Base-by-base conservation (phyloP, 805 yeast species). In the Pichia gijzeniarum region DNA sequence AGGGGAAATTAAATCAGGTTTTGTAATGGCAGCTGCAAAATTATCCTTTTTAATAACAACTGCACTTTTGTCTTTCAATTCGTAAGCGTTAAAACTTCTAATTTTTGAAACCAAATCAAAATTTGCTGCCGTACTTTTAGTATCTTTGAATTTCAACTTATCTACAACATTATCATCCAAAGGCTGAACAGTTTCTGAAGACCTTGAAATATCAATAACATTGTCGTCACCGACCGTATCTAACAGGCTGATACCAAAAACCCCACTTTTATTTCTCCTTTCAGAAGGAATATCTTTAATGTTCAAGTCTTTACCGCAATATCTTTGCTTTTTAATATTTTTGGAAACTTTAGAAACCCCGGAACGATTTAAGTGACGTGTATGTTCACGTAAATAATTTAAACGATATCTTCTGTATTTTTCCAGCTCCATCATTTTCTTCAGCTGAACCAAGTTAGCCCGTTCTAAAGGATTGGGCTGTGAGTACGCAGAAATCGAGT, bases 341-440 rank as follows among this genome's bases (percentile, higher is more conserved):
- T 50, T 32, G 14, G 45, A 16, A 21, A 48, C 33, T 34, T 51
- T 40, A 25, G 41, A 16, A 19, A 43, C 35, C 12, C 44, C 40
- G 8, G 44, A 32, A 8, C 41, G 40, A 16, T 42, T 54, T 3
- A 63, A 43, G 44, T 63, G 59, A 35, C 55, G 49, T 6, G 64
- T 59, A 41, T 61, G 63, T 30, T 58, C 57, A 62, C 52, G 65
- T 65, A 45, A 62, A 71, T 58, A 76, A 55, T 63, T 56, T 67
- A 43, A 63, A 67, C 69, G 71, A 66, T 77, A 55, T 64, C 60
- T 72, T 67, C 61, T 75, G 65, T 62, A 71, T 64, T 56, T 71
- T 68, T 45, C 75, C 59, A 42, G 57, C 65, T 50, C 76, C 77
- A 63, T 60, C 53, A 63, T 53, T 43, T 57, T 62, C 37, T 64